Percentiles rank a stretch among this genome's conserved stretches.
Conservation (phyloP, 176 grass and related monocot species). For the Puccinellia tenuiflora region DNA sequence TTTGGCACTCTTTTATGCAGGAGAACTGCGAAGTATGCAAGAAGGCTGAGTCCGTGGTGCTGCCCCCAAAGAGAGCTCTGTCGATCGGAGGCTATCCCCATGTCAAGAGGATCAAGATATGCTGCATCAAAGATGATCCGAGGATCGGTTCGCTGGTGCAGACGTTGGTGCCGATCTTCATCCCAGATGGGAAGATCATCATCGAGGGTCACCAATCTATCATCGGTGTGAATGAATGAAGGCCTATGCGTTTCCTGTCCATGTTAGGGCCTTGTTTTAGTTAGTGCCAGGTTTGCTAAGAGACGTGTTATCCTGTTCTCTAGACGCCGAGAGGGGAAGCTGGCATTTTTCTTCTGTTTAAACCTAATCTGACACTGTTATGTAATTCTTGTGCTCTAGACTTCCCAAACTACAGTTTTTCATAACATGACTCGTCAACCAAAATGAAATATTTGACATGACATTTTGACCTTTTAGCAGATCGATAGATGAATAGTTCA, state of each 20-base stretch:
- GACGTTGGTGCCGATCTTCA: background rate
- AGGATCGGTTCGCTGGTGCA: background rate
- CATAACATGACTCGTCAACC: background rate
- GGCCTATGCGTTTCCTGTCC: background rate
- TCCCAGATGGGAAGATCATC: background rate
- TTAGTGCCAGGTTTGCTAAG: background rate
- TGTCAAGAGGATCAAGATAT: background rate
- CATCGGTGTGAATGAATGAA: background rate
- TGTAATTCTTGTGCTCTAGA: background rate
- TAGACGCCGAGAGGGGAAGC: background rate
- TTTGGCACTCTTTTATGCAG: background rate
- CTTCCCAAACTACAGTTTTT: background rate
- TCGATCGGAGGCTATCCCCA: background rate
- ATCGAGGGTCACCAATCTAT: background rate
- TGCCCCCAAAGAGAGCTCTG: background rate
- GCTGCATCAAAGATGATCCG: background rate
- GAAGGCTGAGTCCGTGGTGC: background rate
- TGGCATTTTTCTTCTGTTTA: background rate
- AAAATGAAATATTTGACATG: background rate
- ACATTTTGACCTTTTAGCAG: too few species aligned
- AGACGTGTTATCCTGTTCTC: background rate
- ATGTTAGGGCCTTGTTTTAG: background rate
- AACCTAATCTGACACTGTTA: background rate
- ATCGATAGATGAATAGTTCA: too few species aligned
- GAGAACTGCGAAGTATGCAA: background rate